Evolutionary conservation across 768 basidiomycete species (phyloP).

Genomic region (Cystobasidium onofrii): DNA sequence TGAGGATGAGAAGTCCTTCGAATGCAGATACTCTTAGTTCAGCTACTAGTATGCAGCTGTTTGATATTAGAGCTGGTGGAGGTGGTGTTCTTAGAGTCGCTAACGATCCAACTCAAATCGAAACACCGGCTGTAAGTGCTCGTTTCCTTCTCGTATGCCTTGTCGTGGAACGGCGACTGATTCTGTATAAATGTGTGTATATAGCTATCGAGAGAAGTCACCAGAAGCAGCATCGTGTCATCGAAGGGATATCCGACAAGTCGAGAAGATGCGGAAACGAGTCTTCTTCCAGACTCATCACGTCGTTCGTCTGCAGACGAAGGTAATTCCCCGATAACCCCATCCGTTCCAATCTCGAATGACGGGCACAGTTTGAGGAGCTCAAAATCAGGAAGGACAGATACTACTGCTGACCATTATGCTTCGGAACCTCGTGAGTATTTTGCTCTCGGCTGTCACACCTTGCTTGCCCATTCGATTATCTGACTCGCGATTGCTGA

Average conservation of each 20-base stretch:
- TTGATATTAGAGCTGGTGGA: not conserved
- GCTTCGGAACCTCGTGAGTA: conserved; percentile 9
- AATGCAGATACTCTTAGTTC: conserved; percentile 8
- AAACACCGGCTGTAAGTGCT: conserved; percentile 7
- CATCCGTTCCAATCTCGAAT: not conserved
- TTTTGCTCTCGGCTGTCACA: too few relatives aligned
- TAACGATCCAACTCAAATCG: conserved; percentile 19
- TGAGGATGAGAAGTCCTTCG: not conserved
- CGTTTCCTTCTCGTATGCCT: too few relatives aligned
- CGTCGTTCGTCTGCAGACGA: not conserved
- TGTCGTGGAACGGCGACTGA: too few relatives aligned
- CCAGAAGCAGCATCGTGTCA: not conserved
- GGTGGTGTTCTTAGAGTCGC: conserved; percentile 6
- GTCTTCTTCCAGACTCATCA: not conserved
- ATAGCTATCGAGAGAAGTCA: conserved; percentile 15
- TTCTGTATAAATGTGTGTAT: not conserved
- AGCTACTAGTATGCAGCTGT: conserved; percentile 29
- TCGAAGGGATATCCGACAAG: not conserved
- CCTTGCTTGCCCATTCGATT: not conserved
- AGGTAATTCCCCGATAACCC: not conserved
- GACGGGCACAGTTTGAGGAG: not conserved
- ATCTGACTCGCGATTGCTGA: not conserved
- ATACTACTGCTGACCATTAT: conserved; percentile 9
- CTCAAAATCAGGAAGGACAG: not conserved
- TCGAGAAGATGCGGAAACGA: not conserved